These are phyloP conservation scores for Corylus americana DNA, from an alignment of 306 rosid species.

Conservation along the genomic window DNA sequence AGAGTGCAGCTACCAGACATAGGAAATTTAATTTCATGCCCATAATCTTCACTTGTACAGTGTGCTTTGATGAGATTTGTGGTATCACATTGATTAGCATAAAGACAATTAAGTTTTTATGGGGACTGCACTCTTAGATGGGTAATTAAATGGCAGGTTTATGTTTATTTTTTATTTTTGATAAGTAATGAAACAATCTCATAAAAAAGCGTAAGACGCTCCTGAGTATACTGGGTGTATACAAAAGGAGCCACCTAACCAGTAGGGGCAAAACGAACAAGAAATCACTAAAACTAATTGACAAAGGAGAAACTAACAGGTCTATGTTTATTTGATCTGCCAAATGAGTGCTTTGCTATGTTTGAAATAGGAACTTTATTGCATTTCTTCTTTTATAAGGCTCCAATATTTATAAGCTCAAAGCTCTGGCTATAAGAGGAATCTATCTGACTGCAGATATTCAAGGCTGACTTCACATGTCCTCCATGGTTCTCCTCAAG, in stretches of 20 bases:
- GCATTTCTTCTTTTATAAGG: background rate
- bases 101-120: background rate
- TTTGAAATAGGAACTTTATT: background rate
- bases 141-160: background rate
- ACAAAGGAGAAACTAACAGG: background rate
- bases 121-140: background rate
- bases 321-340: background rate
- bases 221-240: no score
- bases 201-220: no score
- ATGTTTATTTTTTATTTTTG: background rate
- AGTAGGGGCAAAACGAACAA: no score
- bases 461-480: slow-evolving; percentile 77
- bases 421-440: background rate
- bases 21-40: background rate
- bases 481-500: slow-evolving; percentile 97
- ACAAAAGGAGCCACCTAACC: no score
- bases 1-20: background rate
- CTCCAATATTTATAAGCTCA: background rate
- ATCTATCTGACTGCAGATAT: slow-evolving; percentile 56
- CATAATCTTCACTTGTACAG: background rate
- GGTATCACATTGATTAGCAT: background rate
- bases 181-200: no score
- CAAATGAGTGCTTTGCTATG: background rate
- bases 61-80: background rate
- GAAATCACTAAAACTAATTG: no score